Evolutionary conservation across 78 protist species (phyloP), one percentile per base, ranked within the genome.

Genomic region (Dictyostelium capitatum): DNA sequence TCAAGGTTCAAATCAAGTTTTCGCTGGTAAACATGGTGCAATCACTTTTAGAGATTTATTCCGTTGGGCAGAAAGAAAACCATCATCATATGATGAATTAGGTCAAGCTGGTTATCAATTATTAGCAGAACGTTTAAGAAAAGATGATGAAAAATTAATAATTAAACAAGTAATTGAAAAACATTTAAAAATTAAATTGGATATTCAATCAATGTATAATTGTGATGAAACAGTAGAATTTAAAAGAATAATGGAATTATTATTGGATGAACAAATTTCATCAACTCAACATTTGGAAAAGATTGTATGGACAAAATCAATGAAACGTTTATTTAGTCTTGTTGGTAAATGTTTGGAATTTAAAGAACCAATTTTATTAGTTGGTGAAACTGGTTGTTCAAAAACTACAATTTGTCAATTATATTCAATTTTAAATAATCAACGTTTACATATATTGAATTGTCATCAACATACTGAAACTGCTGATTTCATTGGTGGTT

Each of bases 381-480:
- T 99, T 12, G 99, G 99, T 46, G 99, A 97, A 62, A 99, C 99
- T 5, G 99, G 99, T 28, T 77, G 96, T 7, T 99, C 99, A 10
- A 99, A 99, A 94, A 99, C 99, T 20, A 98, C 99, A 3, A 98
- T 98, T 6, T 94, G 96, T 64, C 99, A 99, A 80, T n/a, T 98
- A 20, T 75, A 89, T 20, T 92, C 98, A 6, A 23, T 41, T 2
- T 30, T 92, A 14, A 57, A 67, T 15, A 48, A 48, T 2, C 95
- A 59, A 19, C 28, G 12, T n/a, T 96, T 99, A 5, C 94, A 59
- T 79, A 96, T 96, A 64, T 57, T 99, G 84, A 98, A 98, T 79
- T 98, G 99, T 90, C 99, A 99, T 90, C 99, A 98, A 83, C 95
- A 98, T 97, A 98, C 99, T 8, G 99, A 99, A 72, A 93, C 99